These are phyloP conservation scores for Curvularia sp. DNA, from an alignment of 2,329 filamentous ascomycete species.

Conservation along the genomic window DNA sequence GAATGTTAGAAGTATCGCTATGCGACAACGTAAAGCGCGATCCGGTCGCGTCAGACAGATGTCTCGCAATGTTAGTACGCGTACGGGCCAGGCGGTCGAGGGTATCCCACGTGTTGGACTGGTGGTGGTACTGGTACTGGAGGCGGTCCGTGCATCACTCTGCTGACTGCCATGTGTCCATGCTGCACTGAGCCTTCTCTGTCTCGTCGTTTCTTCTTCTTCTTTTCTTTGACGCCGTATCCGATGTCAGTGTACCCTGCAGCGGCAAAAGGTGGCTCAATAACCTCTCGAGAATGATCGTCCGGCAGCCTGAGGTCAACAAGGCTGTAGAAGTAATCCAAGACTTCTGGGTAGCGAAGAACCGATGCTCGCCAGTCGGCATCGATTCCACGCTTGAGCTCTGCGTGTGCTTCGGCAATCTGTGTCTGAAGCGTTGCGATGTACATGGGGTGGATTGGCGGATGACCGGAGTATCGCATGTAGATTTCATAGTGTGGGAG, in stretches of 20 bases:
- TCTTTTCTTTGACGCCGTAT: slow-evolving; percentile 43
- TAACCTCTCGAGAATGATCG: slow-evolving; percentile 55
- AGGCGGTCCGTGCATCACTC: slow-evolving; percentile 41
- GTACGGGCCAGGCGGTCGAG: slow-evolving; percentile 35
- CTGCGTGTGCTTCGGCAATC: slow-evolving; percentile 68
- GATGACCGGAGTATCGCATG: slow-evolving; percentile 54
- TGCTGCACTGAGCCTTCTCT: slow-evolving; percentile 38
- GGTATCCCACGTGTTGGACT: slow-evolving; percentile 38
- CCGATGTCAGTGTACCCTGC: slow-evolving; percentile 49
- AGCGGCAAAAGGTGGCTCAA: slow-evolving; percentile 49
- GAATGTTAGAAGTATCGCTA: background rate
- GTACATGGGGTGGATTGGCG: slow-evolving; percentile 52
- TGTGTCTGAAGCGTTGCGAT: slow-evolving; percentile 56
- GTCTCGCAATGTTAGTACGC: slow-evolving; percentile 14
- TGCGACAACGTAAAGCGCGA: background rate
- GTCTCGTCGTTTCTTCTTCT: slow-evolving; percentile 47
- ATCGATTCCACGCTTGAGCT: slow-evolving; percentile 75
- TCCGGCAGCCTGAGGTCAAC: slow-evolving; percentile 70
- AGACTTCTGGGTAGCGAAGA: slow-evolving; percentile 77
- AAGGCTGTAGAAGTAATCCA: slow-evolving; percentile 79
- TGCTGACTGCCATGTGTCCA: slow-evolving; percentile 27
- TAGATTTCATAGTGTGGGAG: slow-evolving; percentile 57
- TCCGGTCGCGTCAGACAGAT: background rate
- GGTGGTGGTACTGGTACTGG: slow-evolving; percentile 45
- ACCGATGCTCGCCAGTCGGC: slow-evolving; percentile 80